Percentiles rank a stretch among this genome's conserved stretches.
These are phyloP conservation scores for Naganishia liquefaciens DNA, from an alignment of 1,284 basidiomycete genomes.

Conservation along the genomic window DNA sequence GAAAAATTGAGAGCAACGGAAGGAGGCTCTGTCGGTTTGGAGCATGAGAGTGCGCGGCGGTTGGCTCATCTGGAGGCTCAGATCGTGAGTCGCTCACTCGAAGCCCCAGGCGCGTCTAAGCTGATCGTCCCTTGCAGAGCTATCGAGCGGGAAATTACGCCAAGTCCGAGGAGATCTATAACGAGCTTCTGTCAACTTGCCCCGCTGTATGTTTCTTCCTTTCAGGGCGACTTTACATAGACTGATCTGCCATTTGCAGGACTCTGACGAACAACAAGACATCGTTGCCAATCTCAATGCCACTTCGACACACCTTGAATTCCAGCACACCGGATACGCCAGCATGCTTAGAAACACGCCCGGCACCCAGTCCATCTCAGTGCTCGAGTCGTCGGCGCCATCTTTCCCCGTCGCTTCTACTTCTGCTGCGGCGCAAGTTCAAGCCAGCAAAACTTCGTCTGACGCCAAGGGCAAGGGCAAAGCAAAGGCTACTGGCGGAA, in stretches of 20 bases:
- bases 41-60: conserved; percentile 62
- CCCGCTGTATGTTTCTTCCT: conserved; percentile 60
- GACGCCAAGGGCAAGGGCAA: conserved; percentile 18
- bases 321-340: conserved; percentile 24
- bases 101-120: neutral
- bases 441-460: conserved; percentile 17
- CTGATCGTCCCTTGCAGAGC: conserved; percentile 55
- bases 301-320: conserved; percentile 71
- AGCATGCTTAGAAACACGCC: conserved; percentile 4
- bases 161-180: conserved; percentile 71
- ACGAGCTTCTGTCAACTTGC: conserved; percentile 70
- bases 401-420: conserved; percentile 8
- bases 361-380: conserved; percentile 1
- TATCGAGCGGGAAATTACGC: conserved; percentile 77
- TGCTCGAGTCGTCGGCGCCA: conserved; percentile 12
- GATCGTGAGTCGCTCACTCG: conserved; percentile 60
- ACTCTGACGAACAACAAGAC: conserved; percentile 82
- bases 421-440: neutral
- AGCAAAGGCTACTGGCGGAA: conserved; percentile 20
- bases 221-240: neutral
- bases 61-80: conserved; percentile 78
- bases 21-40: conserved; percentile 37
- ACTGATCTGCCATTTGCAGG: conserved; percentile 54
- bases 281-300: conserved; percentile 78
- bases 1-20: conserved; percentile 56